Evolutionary conservation across 2,329 filamentous ascomycete species (phyloP), one percentile per base, ranked within the genome.

Genomic region (Keithomyces neogunnii): DNA sequence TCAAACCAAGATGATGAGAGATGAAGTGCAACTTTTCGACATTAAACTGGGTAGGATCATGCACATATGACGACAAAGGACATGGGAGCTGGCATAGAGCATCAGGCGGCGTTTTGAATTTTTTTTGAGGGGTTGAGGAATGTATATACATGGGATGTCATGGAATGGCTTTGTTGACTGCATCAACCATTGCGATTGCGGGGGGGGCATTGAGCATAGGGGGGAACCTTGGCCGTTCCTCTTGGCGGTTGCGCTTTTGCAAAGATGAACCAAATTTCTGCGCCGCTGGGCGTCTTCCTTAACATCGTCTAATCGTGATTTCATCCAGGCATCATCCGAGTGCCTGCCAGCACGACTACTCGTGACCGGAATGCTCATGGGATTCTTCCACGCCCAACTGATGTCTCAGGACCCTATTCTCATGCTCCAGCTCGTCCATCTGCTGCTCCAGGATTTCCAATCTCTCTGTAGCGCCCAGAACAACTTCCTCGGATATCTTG

Each of bases 401-500:
- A 3, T 45, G 52, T 30, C 58, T 57, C 38, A 66, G 53, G 3
- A 53, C 54, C 43, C 51, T 61, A 47, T 76, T 75, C 51, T 75
- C 78, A 49, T 63, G 67, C 59, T 78, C 75, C 7, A 85, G 65
- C 30, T 72, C 66, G 47, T 75, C 72, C 30, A 86, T 69, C 50
- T 73, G 66, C 48, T 72, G 65, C 56, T 79, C 71, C 39, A 86
- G 66, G 8, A 73, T 73, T 55, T 83, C 81, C 69, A 82, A 77
- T 61, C 81, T 73, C 65, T 86, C 82, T 36, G 78, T 69, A 1
- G 82, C 81, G 7, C 81, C 82, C 5, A 83, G 73, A 32, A 77
- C 78, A 54, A 86, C 72, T 64, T 88, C 84, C 60, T 88, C 82
- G 5, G 85, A 78, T 48, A 87, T 84, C 69, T 87, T 86, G 62